Conservation (phyloP, 805 yeast species). For the Spathaspora girioi region DNA sequence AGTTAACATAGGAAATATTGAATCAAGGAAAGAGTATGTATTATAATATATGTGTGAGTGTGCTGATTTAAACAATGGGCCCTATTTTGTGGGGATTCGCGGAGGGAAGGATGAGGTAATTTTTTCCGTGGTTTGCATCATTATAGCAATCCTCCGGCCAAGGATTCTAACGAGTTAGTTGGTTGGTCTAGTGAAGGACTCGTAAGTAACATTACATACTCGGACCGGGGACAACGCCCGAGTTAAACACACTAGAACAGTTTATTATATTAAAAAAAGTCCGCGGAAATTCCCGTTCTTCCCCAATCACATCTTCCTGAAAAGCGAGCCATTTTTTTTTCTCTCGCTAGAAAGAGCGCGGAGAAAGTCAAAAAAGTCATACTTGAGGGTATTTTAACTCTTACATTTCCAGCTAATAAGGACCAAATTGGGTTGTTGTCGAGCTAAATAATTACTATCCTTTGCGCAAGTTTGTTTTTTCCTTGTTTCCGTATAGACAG, state of each 20-base stretch:
- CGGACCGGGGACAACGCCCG: too few relatives aligned
- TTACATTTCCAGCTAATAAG: neutral
- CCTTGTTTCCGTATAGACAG: neutral
- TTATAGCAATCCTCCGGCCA: too few relatives aligned
- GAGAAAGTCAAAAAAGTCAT: neutral
- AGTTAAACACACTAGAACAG: too few relatives aligned
- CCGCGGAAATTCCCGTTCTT: neutral
- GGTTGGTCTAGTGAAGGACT: neutral
- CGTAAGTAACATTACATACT: too few relatives aligned
- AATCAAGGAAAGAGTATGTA: too few relatives aligned
- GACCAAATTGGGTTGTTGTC: neutral
- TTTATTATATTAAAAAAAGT: neutral
- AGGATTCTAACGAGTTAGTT: neutral
- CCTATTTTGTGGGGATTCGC: neutral
- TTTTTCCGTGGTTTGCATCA: neutral
- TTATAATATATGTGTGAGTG: neutral
- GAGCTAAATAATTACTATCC: neutral
- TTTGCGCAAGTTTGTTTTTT: neutral
- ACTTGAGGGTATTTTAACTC: neutral
- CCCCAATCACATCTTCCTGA: neutral
- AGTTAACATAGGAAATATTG: too few relatives aligned
- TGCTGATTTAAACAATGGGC: neutral
- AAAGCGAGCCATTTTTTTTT: neutral
- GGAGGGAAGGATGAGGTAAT: neutral
- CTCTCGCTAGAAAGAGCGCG: neutral